Evolutionary conservation across 192 early-diverging fungal genomes (phyloP).

Genomic region (Jimgerdemannia lactiflua): DNA sequence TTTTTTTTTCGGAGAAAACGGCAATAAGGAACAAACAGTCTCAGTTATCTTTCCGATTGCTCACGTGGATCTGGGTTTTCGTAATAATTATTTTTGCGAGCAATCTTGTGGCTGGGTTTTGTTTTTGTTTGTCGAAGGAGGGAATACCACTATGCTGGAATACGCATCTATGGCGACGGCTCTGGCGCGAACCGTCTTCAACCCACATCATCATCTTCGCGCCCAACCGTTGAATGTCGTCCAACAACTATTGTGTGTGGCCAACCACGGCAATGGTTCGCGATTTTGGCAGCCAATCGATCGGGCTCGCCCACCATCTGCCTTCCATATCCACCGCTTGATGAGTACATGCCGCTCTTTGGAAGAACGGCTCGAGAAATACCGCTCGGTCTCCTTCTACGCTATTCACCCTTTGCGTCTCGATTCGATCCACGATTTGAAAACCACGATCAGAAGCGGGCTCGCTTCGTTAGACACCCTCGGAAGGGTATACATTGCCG

Average conservation of each 20-base stretch:
- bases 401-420: constrained; percentile 10
- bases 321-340: background rate
- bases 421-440: constrained; percentile 1
- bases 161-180: no score
- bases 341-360: background rate
- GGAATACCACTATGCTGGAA: no score
- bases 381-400: constrained; percentile 26
- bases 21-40: background rate
- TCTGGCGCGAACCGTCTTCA: no score
- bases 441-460: constrained; percentile 4
- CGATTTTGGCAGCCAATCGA: no score
- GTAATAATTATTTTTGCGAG: background rate
- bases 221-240: no score
- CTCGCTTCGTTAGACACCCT: constrained; percentile 42
- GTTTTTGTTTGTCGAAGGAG: background rate
- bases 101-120: background rate
- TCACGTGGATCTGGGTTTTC: background rate
- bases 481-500: constrained; percentile 68
- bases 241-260: no score
- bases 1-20: background rate
- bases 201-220: no score
- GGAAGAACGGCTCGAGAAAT: background rate
- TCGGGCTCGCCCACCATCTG: no score
- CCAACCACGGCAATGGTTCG: no score
- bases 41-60: background rate